A percentile compares a stretch with the other conserved stretches of the same genome.
Conservation (phyloP, 1,284 basidiomycete species). For the Melampsora americana region DNA sequence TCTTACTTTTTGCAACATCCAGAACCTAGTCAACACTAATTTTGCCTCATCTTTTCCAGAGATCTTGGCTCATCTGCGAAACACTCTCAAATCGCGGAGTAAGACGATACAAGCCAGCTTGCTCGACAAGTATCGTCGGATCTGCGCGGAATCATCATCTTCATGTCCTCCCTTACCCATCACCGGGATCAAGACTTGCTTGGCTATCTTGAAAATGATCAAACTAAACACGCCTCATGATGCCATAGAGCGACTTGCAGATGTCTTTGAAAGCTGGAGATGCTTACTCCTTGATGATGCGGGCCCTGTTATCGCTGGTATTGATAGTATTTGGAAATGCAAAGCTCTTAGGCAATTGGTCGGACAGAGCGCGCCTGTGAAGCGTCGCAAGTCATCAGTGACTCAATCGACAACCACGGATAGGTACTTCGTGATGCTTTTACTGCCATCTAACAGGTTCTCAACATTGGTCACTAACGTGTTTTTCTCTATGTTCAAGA, state of each 20-base stretch:
- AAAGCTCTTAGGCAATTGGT: constrained; percentile 19
- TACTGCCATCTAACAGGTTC: no score
- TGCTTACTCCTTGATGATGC: background rate
- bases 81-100: background rate
- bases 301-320: constrained; percentile 22
- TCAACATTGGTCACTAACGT: no score
- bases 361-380: no score
- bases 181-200: constrained; percentile 31
- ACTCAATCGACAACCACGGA: no score
- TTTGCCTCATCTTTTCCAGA: background rate
- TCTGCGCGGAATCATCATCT: constrained; percentile 13
- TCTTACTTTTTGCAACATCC: no score
- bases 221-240: background rate
- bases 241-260: constrained; percentile 21
- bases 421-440: no score
- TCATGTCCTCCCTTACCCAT: constrained; percentile 21
- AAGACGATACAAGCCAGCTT: constrained; percentile 11
- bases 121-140: constrained; percentile 16
- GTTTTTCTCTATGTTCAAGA: no score
- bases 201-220: constrained; percentile 16
- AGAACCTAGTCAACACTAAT: no score
- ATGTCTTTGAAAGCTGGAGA: constrained; percentile 29
- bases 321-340: constrained; percentile 24
- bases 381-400: no score
- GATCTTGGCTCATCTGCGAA: background rate